phyloP scores from a whole-genome alignment of 139 green algal genomes.

The Astrephomene gubernaculifera region DNA sequence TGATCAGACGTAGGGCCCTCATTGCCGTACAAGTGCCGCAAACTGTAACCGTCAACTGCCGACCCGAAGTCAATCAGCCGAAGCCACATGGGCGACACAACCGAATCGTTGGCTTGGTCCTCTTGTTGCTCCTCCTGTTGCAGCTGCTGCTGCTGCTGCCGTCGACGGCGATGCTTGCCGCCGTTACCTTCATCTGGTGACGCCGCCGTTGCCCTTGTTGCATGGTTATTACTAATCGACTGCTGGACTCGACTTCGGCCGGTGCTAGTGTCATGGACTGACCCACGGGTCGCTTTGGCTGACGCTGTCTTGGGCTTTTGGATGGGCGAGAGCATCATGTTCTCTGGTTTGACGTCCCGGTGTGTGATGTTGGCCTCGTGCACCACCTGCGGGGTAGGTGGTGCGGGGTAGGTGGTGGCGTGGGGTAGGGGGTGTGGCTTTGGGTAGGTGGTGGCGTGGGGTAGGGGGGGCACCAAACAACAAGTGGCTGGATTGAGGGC shows the following conservation, averaged over 20 bases:
- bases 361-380: conserved; percentile 77
- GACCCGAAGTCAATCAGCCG: conserved; percentile 85
- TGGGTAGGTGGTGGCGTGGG: no score
- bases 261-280: neutral
- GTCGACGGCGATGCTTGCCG: neutral
- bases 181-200: neutral
- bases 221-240: no score
- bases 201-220: neutral
- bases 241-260: neutral
- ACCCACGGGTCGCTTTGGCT: conserved; percentile 6
- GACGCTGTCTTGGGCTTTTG: neutral
- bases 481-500: no score
- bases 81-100: conserved; percentile 53
- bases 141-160: neutral
- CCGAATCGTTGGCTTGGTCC: neutral
- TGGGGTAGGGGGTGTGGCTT: no score
- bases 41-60: conserved; percentile 64
- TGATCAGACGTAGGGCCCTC: conserved; percentile 66
- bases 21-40: conserved; percentile 59
- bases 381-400: conserved; percentile 18
- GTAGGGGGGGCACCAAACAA: no score
- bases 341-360: conserved; percentile 84
- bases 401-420: neutral
- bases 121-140: neutral
- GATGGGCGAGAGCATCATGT: conserved; percentile 68